These are phyloP conservation scores for Diaporthe sp. DNA, from an alignment of 2,329 filamentous ascomycete genomes.

Conservation along the genomic window DNA sequence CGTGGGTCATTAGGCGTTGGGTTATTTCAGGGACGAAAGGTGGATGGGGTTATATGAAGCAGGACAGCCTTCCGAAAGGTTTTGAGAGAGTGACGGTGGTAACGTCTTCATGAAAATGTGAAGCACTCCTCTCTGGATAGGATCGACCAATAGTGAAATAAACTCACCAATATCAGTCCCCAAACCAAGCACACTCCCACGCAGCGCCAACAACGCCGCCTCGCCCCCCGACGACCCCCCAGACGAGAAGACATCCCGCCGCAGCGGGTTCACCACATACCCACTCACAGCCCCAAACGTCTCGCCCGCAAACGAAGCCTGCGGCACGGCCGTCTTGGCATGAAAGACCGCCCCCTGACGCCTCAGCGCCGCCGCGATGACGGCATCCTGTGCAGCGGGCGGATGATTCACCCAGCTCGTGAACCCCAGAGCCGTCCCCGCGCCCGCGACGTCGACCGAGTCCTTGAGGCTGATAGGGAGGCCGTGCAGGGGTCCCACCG, in stretches of 20 bases:
- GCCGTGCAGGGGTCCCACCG: constrained; percentile 72
- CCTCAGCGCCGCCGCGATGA: constrained; percentile 67
- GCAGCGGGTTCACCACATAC: constrained; percentile 70
- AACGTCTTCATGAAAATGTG: too few relatives aligned
- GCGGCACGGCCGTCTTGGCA: constrained; percentile 77
- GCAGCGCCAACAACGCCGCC: constrained; percentile 54
- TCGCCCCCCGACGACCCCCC: constrained; percentile 76
- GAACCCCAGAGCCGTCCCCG: constrained; percentile 42
- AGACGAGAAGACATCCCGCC: constrained; percentile 65
- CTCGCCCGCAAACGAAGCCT: constrained; percentile 8
- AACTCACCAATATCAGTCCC: constrained; percentile 54
- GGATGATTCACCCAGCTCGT: background rate
- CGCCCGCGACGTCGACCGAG: constrained; percentile 67
- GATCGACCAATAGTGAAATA: background rate
- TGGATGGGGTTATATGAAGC: background rate
- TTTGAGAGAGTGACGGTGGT: too few relatives aligned
- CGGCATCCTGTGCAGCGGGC: background rate
- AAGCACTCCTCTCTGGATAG: background rate
- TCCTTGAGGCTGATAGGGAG: constrained; percentile 70
- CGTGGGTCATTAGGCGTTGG: rapidly evolving
- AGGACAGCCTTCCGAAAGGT: background rate
- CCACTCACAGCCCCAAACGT: background rate
- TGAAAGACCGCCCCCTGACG: constrained; percentile 75
- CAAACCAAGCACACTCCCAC: constrained; percentile 49
- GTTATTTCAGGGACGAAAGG: background rate